Evolutionary conservation across 768 basidiomycete species (phyloP), one percentile per base, ranked within the genome.

Genomic region (Pisolithus albus): DNA sequence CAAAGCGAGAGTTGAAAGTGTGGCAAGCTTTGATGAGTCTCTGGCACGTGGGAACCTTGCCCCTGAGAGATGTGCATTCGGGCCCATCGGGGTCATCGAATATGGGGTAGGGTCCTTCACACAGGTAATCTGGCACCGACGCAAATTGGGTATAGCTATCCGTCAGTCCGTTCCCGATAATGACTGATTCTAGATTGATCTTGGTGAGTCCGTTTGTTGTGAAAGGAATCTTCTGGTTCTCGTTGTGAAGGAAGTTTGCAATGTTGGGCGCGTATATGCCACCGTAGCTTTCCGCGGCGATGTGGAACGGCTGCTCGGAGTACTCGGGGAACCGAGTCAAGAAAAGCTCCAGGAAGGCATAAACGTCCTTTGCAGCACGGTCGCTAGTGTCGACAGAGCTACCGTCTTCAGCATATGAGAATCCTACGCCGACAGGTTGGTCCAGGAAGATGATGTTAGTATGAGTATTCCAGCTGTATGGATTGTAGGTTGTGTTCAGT

Each of bases 361-460:
- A 86, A 11, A 99, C 92, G 54, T 98, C 94, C 68, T 88, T 79
- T 18, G 89, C 95, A 3, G 92, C 92, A 19, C 83, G 83, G 4
- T 91, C 91, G 50, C 84, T 88, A 42, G 79, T 89, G 68, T 82
- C 79, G 46, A 97, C 87, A 1, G 75, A 77, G 2, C 81, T 82
- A 36, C 83, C 83, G 37, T 87, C 83, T 11, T 84, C 80, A 1
- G 82, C 78, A 64, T 94, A 97, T 1, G 90, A 93, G 70, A 78
- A 95, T 30, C 95, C 94, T 37, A 96, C 94, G 51, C 86, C 82
- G 58, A 94, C 80, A 18, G 94, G 94, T 62, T 92, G 77, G 60
- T 81, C 79, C 53, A 81, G 75, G 68, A 79, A 80, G 54, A 81
- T 77, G 19, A 79, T 63, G 57, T 82, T 83, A 21, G 82, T 78